Evolutionary conservation across 805 yeast species (phyloP), one percentile per base, ranked within the genome.

Genomic region (Ogataea saltuana): DNA sequence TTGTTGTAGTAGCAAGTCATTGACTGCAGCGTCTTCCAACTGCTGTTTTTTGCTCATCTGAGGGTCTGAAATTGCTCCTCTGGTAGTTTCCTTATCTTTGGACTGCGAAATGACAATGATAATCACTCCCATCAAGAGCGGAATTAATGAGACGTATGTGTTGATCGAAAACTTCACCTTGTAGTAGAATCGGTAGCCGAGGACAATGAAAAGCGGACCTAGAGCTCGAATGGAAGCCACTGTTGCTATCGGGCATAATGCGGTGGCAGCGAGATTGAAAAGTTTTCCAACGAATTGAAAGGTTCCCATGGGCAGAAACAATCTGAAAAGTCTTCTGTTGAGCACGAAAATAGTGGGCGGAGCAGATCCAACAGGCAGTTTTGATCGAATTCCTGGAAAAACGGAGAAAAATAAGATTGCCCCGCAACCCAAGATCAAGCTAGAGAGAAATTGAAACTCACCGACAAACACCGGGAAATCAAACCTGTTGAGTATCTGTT

Each of bases 201-300:
- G 33, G 1, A 83, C 81, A 23, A 83, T 75, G 17, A 83, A 63
- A 33, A 83, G 60, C 0, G 89, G 89, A 3, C 85, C 76, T 18
- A 83, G 60, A 0, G 88, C 81, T 62, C 83, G 76, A n/a, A 83
- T 72, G 44, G 85, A 80, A 1, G 87, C 81, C 1, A 82, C 85
- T 0, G 88, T 80, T 0, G 88, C 82, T 11, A 83, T 74, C 0
- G 87, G 81, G 6, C 82, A 81, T 31, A 78, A 54, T 5, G 85
- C 75, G 0, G 86, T 81, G 0, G 88, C 88, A 27, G 76, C 73
- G 30, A 83, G 73, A 4, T 80, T 76, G 56, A 80, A 78, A 53
- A 72, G 71, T 58, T 81, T 82, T 2, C 88, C 88, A 13, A 74
- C 63, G 51, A 81, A 81, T 53, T 82, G 88, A 56, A 82, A 80